Conservation (phyloP, 2,329 filamentous ascomycete species). For the Lasiodiplodia sp. region DNA sequence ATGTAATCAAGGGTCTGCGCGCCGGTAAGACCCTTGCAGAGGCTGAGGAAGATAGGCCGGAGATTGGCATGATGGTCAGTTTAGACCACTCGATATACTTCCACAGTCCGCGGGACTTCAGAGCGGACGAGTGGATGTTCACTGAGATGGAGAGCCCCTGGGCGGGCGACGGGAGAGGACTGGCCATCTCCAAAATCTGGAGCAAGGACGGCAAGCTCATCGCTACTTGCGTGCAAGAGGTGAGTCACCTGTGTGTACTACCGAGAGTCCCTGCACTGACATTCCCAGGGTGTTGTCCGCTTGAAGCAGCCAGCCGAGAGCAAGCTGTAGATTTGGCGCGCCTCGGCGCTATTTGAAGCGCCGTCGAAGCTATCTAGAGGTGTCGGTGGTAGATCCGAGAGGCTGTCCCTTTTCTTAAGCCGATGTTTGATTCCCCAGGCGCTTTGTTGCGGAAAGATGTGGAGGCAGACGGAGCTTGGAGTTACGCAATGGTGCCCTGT, state of each 20-base stretch:
- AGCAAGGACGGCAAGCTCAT: constrained; percentile 73
- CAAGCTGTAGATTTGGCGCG: constrained; percentile 32
- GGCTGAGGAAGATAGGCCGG: constrained; percentile 60
- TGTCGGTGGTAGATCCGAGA: not conserved
- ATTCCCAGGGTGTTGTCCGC: constrained; percentile 58
- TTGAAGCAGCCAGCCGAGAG: constrained; percentile 49
- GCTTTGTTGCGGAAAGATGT: constrained; percentile 20
- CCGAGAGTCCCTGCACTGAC: constrained; percentile 33
- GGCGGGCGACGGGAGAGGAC: constrained; percentile 77
- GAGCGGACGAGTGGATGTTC: constrained; percentile 75
- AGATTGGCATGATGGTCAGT: constrained; percentile 84
- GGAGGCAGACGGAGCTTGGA: constrained; percentile 5
- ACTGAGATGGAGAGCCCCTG: constrained; percentile 82
- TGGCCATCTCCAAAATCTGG: constrained; percentile 79
- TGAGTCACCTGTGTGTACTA: constrained; percentile 36
- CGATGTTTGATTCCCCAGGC: constrained; percentile 3
- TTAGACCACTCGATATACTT: constrained; percentile 73
- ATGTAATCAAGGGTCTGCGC: constrained; percentile 55
- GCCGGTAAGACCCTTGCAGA: constrained; percentile 55
- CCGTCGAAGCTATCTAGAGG: not conserved
- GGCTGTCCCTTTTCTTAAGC: constrained; percentile 1
- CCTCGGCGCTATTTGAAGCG: constrained; percentile 15
- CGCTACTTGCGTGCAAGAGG: constrained; percentile 83
- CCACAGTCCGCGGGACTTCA: constrained; percentile 58
- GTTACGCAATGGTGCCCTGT: constrained; percentile 1